These are phyloP conservation scores for Trichoderma endophyticum DNA, from an alignment of 2,329 filamentous ascomycete species.

Conservation along the genomic window DNA sequence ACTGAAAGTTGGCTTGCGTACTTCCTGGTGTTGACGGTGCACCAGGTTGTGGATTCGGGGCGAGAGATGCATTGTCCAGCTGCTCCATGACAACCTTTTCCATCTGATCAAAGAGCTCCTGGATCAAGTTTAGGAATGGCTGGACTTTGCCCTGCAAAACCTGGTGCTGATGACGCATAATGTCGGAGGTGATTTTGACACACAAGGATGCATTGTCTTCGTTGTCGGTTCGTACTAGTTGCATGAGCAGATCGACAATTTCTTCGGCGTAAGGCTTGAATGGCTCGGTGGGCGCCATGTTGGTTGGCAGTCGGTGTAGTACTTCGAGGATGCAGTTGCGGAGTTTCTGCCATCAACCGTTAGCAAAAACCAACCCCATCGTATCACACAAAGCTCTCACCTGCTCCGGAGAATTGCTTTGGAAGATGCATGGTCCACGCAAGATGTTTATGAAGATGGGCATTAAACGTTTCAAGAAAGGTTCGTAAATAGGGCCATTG, in stretches of 20 bases:
- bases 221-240: slow-evolving; percentile 84
- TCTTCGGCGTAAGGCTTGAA: slow-evolving; percentile 87
- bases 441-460: slow-evolving; percentile 86
- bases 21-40: slow-evolving; percentile 65
- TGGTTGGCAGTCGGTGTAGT: slow-evolving; percentile 75
- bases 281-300: slow-evolving; percentile 69
- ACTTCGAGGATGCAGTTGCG: slow-evolving; percentile 94
- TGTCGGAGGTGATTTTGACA: slow-evolving; percentile 96
- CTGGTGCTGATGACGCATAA: slow-evolving; percentile 89
- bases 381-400: slow-evolving; percentile 43
- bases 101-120: slow-evolving; percentile 95
- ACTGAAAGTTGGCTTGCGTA: slow-evolving; percentile 73
- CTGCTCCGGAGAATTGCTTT: slow-evolving; percentile 87
- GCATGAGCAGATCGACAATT: slow-evolving; percentile 86
- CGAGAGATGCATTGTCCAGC: slow-evolving; percentile 71
- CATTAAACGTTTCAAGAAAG: slow-evolving; percentile 83
- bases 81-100: slow-evolving; percentile 93
- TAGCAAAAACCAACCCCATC: neutral
- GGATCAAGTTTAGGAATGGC: slow-evolving; percentile 83
- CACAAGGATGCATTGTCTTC: slow-evolving; percentile 98
- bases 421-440: slow-evolving; percentile 82
- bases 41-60: slow-evolving; percentile 49
- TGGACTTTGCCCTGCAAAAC: slow-evolving; percentile 77
- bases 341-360: slow-evolving; percentile 59
- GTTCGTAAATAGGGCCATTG: slow-evolving; percentile 68